Percentiles rank a stretch among this genome's conserved stretches.
phyloP scores from a whole-genome alignment of 164 flowering plant species.

The Chimonanthus praecox region DNA sequence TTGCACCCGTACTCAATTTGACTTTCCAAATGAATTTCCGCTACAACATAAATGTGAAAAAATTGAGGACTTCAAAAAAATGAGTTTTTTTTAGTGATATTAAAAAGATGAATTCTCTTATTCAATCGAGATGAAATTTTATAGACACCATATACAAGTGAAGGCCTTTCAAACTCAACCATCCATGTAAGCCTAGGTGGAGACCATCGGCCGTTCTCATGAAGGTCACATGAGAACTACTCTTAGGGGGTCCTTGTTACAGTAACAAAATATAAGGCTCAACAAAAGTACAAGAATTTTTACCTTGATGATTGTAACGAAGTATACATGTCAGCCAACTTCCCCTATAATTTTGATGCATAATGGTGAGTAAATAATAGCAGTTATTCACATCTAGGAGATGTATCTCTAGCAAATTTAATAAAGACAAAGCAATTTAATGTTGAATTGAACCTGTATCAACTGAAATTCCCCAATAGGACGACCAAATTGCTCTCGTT shows the following conservation, averaged over 20 bases:
- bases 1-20: too few relatives aligned
- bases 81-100: too few relatives aligned
- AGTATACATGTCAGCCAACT: constrained; percentile 97
- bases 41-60: too few relatives aligned
- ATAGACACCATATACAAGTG: too few relatives aligned
- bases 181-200: too few relatives aligned
- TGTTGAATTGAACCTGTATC: constrained; percentile 67
- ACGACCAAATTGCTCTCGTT: constrained; percentile 89
- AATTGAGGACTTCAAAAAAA: too few relatives aligned
- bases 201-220: too few relatives aligned
- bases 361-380: constrained; percentile 7
- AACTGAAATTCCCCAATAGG: constrained; percentile 96
- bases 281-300: neutral
- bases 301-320: constrained; percentile 94
- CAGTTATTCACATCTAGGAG: neutral
- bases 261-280: neutral
- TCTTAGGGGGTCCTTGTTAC: neutral
- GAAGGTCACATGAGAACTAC: neutral
- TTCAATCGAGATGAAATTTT: too few relatives aligned
- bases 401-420: neutral
- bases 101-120: too few relatives aligned
- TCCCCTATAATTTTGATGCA: constrained; percentile 54
- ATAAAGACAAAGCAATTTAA: constrained; percentile 6
- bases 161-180: too few relatives aligned
- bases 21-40: too few relatives aligned